Conservation (phyloP, 2,329 filamentous ascomycete species). For the Colletotrichum endophyticum region DNA sequence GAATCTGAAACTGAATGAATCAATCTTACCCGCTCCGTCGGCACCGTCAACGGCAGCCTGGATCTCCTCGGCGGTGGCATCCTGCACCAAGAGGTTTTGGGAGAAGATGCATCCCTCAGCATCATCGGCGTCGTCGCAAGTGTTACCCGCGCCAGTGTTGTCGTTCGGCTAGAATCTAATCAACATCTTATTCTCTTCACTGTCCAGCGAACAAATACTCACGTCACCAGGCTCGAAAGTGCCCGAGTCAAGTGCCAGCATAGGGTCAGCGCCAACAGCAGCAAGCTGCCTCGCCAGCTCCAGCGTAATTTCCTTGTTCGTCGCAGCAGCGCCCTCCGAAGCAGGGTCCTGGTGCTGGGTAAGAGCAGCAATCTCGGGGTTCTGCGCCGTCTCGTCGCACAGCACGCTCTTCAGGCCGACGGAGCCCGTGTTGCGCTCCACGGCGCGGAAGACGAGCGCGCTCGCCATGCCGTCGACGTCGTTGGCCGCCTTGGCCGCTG, state of each 20-base stretch:
- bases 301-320: constrained; percentile 67
- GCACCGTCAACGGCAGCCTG: constrained; percentile 47
- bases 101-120: constrained; percentile 59
- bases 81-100: constrained; percentile 55
- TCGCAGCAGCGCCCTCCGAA: constrained; percentile 55
- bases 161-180: background rate
- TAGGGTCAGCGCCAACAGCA: constrained; percentile 65
- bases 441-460: constrained; percentile 57
- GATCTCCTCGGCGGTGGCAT: constrained; percentile 58
- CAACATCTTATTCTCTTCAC: background rate
- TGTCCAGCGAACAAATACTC: constrained; percentile 25
- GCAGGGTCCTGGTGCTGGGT: constrained; percentile 73
- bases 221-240: constrained; percentile 68
- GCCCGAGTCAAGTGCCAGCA: constrained; percentile 63
- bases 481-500: constrained; percentile 60
- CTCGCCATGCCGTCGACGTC: constrained; percentile 57
- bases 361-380: constrained; percentile 69
- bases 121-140: constrained; percentile 53
- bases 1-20: too few species aligned
- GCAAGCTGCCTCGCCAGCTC: constrained; percentile 65
- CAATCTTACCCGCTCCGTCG: background rate
- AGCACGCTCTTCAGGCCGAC: constrained; percentile 63
- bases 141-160: constrained; percentile 33
- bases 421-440: constrained; percentile 65
- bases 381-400: constrained; percentile 62